Evolutionary conservation across 331 rosid genomes (phyloP), one percentile per base, ranked within the genome.

Genomic region (Malus hybrid): DNA sequence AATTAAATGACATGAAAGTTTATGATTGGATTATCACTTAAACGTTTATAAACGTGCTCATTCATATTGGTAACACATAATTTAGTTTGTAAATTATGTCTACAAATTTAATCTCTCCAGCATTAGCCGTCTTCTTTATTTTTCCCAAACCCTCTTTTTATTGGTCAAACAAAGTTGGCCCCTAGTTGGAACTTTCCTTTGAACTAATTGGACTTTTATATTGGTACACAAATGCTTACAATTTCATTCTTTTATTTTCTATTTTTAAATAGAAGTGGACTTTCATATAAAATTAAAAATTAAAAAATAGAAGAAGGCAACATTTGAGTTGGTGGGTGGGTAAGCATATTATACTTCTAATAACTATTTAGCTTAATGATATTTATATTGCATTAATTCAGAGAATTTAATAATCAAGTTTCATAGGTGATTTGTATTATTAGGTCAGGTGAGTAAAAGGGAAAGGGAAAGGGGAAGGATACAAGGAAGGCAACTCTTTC

Each of bases 111-210:
- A 7, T 2, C 3, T 36, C 3, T 1, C 0, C 0, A 8, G 0
- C 3, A 36, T 36, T 36, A 36, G 0, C 10, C 0, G 10, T 39
- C 13, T 42, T 19, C 0, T 10, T 3, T 8, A 9, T 59, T 28
- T 24, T 59, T 19, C 4, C n/a, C 61, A 55, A 55, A 3, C 8
- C 33, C 32, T 22, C 72, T 20, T 24, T 33, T 28, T 2, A 16
- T 28, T 16, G 28, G 65, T 71, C 75, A 32, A 32, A 71, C 50
- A 71, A n/a, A 54, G 75, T 71, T 71, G 52, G 75, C 75, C 10
- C n/a, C 61, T 2, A 6, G 10, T 55, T 55, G 61, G 61, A 55
- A 1, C 4, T n/a, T 7, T 18, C 4, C 10, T 7, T 55, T 7
- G 4, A 46, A 46, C 5, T 14, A 14, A 50, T 50, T 28, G 29